Base-by-base conservation (phyloP, 306 rosid genomes). In the Inga oerstediana region DNA sequence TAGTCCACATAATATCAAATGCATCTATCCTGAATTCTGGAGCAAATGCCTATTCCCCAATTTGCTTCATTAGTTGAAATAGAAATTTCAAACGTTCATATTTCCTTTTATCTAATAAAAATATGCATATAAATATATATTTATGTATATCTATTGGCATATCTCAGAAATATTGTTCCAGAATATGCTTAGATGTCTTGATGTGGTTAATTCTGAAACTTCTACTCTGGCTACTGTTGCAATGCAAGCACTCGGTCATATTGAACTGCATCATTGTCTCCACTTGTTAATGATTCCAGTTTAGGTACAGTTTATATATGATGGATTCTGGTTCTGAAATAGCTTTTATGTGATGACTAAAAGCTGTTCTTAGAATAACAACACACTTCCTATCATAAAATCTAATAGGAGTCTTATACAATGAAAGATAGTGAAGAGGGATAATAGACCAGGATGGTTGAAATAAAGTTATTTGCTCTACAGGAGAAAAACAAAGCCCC, bases 241-340 rank as follows among this genome's bases (percentile, higher is more conserved):
- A 56, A 89, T 93, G 94, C 97, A 93, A 88, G 98, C 98, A 37
- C 78, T 95, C 22, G 98, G 98, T 80, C 98, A 95, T 86, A 89
- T 95, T 83, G 98, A 94, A 79, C 81, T 93, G 82, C 87, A 91
- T 84, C 97, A 41, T 89, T 95, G 88, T 98, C 98, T 65, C 82
- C 88, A 74, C 78, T 92, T 76, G 35, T 27, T 86, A 77, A 66
- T 83, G 91, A 86, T 80, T 93, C 94, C 75, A 77, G 65, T 87
- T 79, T 95, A 81, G 95, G 98, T 92, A 85, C 76, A 51, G 43
- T 81, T 74, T 76, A 19, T 0, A 5, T 39, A 39, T 39, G 8
- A 39, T 39, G 6, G 43, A 39, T 39, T 39, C 8, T 6, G 6
- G 43, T 39, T 39, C 6, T 1, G 43, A 5, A 5, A 39, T 39